These are phyloP conservation scores for Tritrichomonas foetus DNA, from an alignment of 208 protist genomes.

Conservation along the genomic window DNA sequence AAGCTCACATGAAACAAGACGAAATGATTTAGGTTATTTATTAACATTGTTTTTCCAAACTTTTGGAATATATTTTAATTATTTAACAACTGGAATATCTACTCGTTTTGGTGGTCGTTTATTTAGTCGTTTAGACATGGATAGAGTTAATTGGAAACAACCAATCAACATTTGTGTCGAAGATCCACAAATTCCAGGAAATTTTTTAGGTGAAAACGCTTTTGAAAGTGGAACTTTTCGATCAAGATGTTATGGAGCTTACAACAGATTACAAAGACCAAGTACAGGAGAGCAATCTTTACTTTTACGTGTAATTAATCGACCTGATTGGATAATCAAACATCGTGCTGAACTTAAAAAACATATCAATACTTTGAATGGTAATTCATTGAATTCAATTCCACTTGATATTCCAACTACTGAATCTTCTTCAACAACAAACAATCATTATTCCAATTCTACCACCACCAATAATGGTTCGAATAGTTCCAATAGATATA, in stretches of 20 bases:
- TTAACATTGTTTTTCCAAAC: background rate
- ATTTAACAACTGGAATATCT: background rate
- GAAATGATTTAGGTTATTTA: background rate
- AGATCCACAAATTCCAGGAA: slow-evolving; percentile 26
- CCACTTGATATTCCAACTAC: background rate
- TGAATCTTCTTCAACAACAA: too few species aligned
- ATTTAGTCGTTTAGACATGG: background rate
- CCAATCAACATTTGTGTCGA: background rate
- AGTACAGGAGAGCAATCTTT: background rate
- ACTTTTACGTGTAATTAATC: background rate
- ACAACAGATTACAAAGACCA: background rate
- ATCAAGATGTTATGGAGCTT: background rate
- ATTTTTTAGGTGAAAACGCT: slow-evolving; percentile 14
- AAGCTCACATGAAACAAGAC: background rate
- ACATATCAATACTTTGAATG: background rate
- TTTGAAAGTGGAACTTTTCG: background rate
- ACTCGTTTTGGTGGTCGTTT: background rate
- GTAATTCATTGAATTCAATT: too few species aligned
- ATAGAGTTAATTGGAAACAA: background rate
- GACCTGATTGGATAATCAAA: background rate
- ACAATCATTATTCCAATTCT: background rate
- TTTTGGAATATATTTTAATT: slow-evolving; percentile 13
- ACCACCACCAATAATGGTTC: background rate
- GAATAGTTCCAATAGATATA: background rate
- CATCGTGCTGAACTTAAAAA: background rate